Conservation (phyloP, 2,329 filamentous ascomycete genomes). For the Cordyceps javanica region DNA sequence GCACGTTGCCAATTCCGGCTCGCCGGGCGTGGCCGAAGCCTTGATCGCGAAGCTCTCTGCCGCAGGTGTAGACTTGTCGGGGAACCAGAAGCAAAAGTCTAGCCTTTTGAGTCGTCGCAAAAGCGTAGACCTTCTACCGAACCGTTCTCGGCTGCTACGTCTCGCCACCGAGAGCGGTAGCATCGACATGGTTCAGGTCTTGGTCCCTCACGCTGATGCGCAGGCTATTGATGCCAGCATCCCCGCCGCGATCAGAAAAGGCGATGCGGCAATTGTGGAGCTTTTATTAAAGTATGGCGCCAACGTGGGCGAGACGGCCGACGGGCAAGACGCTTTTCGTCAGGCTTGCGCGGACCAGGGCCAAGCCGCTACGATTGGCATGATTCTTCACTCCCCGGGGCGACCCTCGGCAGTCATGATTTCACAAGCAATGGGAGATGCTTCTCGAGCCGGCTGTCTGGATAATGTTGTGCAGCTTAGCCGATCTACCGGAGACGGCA, state of each 20-base stretch:
- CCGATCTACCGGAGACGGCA: constrained; percentile 47
- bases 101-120: constrained; percentile 42
- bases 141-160: constrained; percentile 45
- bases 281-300: constrained; percentile 47
- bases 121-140: constrained; percentile 42
- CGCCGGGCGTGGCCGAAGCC: constrained; percentile 50
- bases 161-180: constrained; percentile 45
- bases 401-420: constrained; percentile 36
- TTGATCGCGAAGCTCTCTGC: constrained; percentile 44
- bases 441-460: constrained; percentile 42
- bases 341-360: constrained; percentile 42
- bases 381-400: constrained; percentile 44
- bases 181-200: constrained; percentile 46
- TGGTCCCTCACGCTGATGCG: constrained; percentile 47
- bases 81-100: constrained; percentile 41
- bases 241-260: constrained; percentile 40
- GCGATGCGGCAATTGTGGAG: constrained; percentile 38
- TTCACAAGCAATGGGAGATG: constrained; percentile 47
- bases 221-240: constrained; percentile 44
- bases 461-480: constrained; percentile 45
- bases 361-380: constrained; percentile 39
- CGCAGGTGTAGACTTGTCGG: constrained; percentile 46
- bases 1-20: constrained; percentile 43
- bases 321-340: constrained; percentile 48
- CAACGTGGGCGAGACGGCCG: constrained; percentile 38